phyloP scores from a whole-genome alignment of 495 filamentous ascomycete species.

The Xylaria flabelliformis region DNA sequence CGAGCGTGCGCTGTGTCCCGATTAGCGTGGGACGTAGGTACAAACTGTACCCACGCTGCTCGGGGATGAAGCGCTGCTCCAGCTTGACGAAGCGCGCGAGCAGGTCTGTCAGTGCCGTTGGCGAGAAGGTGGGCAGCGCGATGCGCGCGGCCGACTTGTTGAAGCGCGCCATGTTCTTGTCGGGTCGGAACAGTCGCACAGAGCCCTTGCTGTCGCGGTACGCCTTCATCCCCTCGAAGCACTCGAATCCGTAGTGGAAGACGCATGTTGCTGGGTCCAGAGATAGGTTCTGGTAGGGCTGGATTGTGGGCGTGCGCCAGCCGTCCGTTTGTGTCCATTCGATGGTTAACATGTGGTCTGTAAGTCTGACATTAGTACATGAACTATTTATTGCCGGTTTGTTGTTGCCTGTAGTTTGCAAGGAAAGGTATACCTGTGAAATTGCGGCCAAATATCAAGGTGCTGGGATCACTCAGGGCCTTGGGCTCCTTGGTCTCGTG shows the following conservation, averaged over 20 bases:
- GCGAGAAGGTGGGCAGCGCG: conserved; percentile 83
- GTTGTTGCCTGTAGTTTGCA: not conserved
- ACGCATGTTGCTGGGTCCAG: conserved; percentile 96
- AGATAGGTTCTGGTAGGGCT: conserved; percentile 94
- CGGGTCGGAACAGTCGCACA: conserved; percentile 89
- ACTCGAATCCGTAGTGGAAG: conserved; percentile 97
- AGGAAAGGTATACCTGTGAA: conserved; percentile 72
- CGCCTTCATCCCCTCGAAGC: conserved; percentile 99
- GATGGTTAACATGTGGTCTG: conserved; percentile 95
- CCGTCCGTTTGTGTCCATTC: conserved; percentile 84
- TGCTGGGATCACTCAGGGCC: conserved; percentile 69
- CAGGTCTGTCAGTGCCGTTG: conserved; percentile 73
- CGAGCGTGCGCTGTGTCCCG: conserved; percentile 91
- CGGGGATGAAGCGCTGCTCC: conserved; percentile 87
- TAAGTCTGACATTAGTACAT: not conserved
- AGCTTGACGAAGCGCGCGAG: conserved; percentile 79
- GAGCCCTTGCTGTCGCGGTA: conserved; percentile 80
- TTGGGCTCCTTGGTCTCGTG: conserved; percentile 79
- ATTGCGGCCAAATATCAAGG: conserved; percentile 83
- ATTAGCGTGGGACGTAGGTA: conserved; percentile 98
- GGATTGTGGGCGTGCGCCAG: conserved; percentile 82
- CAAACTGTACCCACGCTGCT: conserved; percentile 83
- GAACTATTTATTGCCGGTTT: not conserved
- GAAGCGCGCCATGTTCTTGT: conserved; percentile 93
- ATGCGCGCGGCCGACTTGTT: conserved; percentile 90